Evolutionary conservation across 768 basidiomycete genomes (phyloP).

Genomic region (Thelephora ganbajun): DNA sequence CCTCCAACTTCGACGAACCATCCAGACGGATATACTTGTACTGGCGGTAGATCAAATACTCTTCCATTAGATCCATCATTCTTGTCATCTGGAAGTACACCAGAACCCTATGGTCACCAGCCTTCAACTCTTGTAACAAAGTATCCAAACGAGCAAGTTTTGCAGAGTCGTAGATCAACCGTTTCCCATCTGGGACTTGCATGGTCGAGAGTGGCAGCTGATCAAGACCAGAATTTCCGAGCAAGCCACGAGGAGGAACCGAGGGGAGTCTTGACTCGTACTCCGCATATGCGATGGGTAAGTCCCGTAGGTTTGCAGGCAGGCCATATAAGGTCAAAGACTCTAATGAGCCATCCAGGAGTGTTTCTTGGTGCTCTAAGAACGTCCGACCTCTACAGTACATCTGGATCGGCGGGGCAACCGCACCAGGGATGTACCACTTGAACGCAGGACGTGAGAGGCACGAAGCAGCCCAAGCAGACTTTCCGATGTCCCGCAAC

Average conservation of each 20-base stretch:
- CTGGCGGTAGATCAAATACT: slow-evolving; percentile 92
- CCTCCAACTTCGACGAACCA: slow-evolving; percentile 88
- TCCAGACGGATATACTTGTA: slow-evolving; percentile 91
- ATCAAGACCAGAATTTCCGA: slow-evolving; percentile 47
- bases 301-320: slow-evolving; percentile 52
- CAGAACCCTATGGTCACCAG: slow-evolving; percentile 83
- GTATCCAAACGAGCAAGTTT: slow-evolving; percentile 86
- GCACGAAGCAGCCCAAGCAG: slow-evolving; percentile 61
- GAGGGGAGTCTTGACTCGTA: slow-evolving; percentile 42
- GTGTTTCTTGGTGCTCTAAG: slow-evolving; percentile 47
- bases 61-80: slow-evolving; percentile 99
- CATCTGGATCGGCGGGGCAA: slow-evolving; percentile 72
- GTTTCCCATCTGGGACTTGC: slow-evolving; percentile 89
- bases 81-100: slow-evolving; percentile 99
- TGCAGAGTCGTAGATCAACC: slow-evolving; percentile 91
- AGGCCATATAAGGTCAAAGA: slow-evolving; percentile 73
- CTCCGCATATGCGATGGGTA: slow-evolving; percentile 29
- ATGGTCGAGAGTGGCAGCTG: slow-evolving; percentile 75
- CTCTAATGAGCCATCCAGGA: slow-evolving; percentile 59
- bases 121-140: slow-evolving; percentile 85
- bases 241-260: slow-evolving; percentile 51
- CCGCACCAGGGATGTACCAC: slow-evolving; percentile 76
- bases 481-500: slow-evolving; percentile 45
- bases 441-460: slow-evolving; percentile 67
- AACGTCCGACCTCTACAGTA: slow-evolving; percentile 69